Percentiles rank a stretch among this genome's conserved stretches.
Conservation (phyloP, 495 filamentous ascomycete species). For the Talaromyces proteolyticus region DNA sequence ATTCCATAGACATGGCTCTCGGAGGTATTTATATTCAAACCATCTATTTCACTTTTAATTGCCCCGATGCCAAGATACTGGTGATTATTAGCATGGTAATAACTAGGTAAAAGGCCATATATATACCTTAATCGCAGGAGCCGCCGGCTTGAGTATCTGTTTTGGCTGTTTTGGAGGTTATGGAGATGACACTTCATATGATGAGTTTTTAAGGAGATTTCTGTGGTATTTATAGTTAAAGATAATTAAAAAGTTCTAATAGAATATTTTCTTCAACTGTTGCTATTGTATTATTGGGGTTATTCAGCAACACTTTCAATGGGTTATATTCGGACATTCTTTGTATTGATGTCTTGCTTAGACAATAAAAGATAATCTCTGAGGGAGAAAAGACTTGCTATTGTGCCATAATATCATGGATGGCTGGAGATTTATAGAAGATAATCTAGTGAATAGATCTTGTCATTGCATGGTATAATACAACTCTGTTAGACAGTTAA, state of each 20-base stretch:
- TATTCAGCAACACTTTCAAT: background rate
- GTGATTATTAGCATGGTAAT: background rate
- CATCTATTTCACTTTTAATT: background rate
- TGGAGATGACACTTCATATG: background rate
- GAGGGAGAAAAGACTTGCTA: background rate
- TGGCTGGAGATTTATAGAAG: no score
- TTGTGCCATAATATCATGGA: background rate
- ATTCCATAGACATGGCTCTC: background rate
- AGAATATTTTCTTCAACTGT: background rate
- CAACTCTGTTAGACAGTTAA: no score
- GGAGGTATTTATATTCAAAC: background rate
- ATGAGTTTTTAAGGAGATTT: background rate
- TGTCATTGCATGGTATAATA: no score
- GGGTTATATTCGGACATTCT: background rate
- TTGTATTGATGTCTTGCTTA: background rate
- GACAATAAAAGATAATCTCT: background rate
- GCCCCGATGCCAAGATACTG: background rate
- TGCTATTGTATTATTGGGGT: background rate
- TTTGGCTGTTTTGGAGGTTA: background rate
- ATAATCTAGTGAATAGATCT: no score
- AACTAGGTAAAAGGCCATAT: background rate
- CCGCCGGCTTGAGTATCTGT: background rate
- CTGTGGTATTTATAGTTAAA: background rate
- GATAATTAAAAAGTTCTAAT: background rate
- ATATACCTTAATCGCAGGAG: background rate